Percentiles rank a stretch among this genome's conserved stretches.
Evolutionary conservation across 768 basidiomycete species (phyloP).

Genomic region (Cystofilobasidium capitatum): DNA sequence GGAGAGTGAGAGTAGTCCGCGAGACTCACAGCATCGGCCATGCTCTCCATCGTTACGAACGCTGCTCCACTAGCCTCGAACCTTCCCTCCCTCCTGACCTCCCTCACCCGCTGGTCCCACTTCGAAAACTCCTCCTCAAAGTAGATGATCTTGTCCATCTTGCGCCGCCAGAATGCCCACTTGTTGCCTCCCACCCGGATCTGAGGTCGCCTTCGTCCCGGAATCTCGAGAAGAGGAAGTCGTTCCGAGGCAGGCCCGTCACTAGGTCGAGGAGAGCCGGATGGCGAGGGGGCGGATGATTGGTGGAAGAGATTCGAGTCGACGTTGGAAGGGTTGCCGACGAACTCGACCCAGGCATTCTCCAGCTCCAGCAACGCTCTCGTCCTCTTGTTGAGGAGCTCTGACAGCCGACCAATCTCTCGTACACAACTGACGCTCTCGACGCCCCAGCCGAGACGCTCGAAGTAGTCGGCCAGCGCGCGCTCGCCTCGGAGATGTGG

Average conservation of each 20-base stretch:
- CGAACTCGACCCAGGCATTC: constrained; percentile 74
- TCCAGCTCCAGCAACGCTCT: constrained; percentile 70
- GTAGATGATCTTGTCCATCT: constrained; percentile 82
- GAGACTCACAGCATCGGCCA: constrained; percentile 12
- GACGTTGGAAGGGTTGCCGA: constrained; percentile 84
- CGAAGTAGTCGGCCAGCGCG: constrained; percentile 27
- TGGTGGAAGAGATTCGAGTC: constrained; percentile 49
- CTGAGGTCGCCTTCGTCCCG: constrained; percentile 15
- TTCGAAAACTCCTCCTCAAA: constrained; percentile 69
- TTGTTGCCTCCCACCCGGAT: constrained; percentile 16
- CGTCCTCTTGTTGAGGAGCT: constrained; percentile 68
- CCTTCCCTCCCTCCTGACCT: constrained; percentile 56
- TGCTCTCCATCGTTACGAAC: constrained; percentile 80
- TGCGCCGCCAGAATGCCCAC: constrained; percentile 36
- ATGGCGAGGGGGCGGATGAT: not conserved
- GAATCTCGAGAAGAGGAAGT: constrained; percentile 5
- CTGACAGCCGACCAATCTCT: constrained; percentile 63
- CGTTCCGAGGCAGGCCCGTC: too few species aligned
- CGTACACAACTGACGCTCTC: constrained; percentile 86
- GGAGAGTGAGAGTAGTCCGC: not conserved
- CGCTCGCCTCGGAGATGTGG: constrained; percentile 22
- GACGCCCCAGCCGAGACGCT: constrained; percentile 45
- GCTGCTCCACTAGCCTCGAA: constrained; percentile 75
- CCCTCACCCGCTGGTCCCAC: constrained; percentile 73
- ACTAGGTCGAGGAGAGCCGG: not conserved